phyloP scores from a whole-genome alignment of 164 flowering plant genomes.

The Cinnamomum chago region DNA sequence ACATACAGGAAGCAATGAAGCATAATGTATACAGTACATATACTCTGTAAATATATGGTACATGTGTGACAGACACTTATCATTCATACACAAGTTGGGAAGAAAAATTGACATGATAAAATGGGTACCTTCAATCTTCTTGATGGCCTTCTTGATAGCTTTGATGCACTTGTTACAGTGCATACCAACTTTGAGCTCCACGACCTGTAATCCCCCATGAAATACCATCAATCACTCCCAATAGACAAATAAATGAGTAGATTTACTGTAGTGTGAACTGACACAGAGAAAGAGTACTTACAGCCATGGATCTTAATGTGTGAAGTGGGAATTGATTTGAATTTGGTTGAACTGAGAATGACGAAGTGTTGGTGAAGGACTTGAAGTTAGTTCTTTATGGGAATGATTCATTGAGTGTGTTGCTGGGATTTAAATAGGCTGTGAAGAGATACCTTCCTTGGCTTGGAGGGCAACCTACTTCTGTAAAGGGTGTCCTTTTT shows the following conservation, averaged over 20 bases:
- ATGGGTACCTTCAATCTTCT: conserved; percentile 72
- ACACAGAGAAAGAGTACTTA: not conserved
- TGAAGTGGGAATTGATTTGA: not conserved
- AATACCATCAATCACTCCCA: not conserved
- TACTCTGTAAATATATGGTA: too few relatives aligned
- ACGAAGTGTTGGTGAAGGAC: not conserved
- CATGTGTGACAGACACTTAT: not conserved
- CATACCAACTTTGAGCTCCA: conserved; percentile 82
- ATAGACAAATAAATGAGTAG: not conserved
- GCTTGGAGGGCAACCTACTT: conserved; percentile 1
- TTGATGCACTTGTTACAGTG: conserved; percentile 92
- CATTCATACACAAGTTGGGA: not conserved
- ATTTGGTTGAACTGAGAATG: not conserved
- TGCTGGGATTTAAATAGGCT: conserved; percentile 1
- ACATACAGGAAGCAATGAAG: too few relatives aligned
- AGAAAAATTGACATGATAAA: not conserved
- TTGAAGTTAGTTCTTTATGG: not conserved
- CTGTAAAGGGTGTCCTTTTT: not conserved
- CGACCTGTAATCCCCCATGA: conserved; percentile 34
- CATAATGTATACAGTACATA: too few relatives aligned
- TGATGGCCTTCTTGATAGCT: conserved; percentile 82
- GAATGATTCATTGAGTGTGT: not conserved
- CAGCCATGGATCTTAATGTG: not conserved
- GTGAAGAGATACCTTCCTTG: conserved; percentile 4
- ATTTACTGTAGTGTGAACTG: not conserved